phyloP scores from a whole-genome alignment of 495 filamentous ascomycete genomes.

The Penicillium riverlandense region DNA sequence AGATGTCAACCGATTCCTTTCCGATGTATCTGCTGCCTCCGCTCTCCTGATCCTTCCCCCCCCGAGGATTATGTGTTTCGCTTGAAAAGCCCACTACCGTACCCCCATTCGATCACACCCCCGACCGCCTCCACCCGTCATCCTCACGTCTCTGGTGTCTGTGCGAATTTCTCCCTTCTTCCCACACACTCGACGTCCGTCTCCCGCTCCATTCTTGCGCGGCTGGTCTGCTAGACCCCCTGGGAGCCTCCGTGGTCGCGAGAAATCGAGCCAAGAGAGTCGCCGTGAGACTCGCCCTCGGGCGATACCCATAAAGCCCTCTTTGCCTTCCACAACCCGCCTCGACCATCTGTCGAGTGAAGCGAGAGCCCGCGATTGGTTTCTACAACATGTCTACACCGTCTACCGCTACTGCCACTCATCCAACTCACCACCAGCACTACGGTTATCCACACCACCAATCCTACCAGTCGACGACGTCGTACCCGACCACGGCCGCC shows the following conservation, averaged over 20 bases:
- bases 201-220: not conserved
- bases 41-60: conserved; percentile 9
- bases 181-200: not conserved
- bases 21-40: conserved; percentile 13
- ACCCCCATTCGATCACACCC: not conserved
- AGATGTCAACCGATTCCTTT: not conserved
- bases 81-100: conserved; percentile 6
- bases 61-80: conserved; percentile 13
- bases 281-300: too few relatives aligned
- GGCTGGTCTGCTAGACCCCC: too few relatives aligned
- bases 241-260: too few relatives aligned
- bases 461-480: conserved; percentile 45
- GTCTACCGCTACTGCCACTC: conserved; percentile 71
- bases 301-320: too few relatives aligned
- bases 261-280: too few relatives aligned
- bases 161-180: conserved; percentile 10
- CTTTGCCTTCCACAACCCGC: conserved; percentile 24
- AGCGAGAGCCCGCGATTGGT: conserved; percentile 17
- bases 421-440: conserved; percentile 62
- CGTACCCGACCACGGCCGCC: conserved; percentile 47
- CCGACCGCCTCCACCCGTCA: conserved; percentile 18
- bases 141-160: conserved; percentile 12
- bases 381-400: conserved; percentile 70
- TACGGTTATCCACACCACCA: conserved; percentile 66
- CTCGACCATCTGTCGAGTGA: conserved; percentile 49